Base-by-base conservation (phyloP, 176 grass and related monocot species). In the Aegilops umbellulata region DNA sequence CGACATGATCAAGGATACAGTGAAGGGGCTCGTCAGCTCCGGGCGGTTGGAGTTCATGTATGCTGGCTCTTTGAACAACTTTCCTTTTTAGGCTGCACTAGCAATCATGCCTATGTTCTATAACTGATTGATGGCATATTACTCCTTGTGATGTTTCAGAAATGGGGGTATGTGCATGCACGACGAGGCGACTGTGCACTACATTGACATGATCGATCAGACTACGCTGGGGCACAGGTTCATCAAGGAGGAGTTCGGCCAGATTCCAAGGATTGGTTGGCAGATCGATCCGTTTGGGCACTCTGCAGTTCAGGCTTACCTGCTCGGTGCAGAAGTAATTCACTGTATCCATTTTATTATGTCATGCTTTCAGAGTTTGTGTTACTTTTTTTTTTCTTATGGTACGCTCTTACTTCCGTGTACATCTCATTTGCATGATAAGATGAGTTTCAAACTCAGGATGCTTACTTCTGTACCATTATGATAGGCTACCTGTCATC, bases 151-250 rank as follows among this genome's bases (percentile, higher is more conserved):
- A 25, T 89, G 10, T 65, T 85, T 42, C 81, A 97, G 95, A 92
- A 97, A 97, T 79, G 95, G 92, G 19, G 95, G 95, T 64, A 93
- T 97, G 95, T 97, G 95, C 88, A 94, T 97, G 95, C 95, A 97
- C 10, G 95, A 97, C 30, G 95, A 97, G 62, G 95, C 92, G 4
- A 36, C 92, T 11, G 95, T 97, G 30, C 95, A 97, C 85, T 97
- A 94, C 79, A 94, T 97, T 69, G 95, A 97, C 93, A 97, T 97
- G 95, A 97, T 97, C 42, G 95, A 97, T 74, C 92, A 94, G 74
- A 97, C 95, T 73, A 97, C 95, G 16, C 90, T 97, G 22, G 95
- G 95, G 7, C 95, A 97, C 62, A 89, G 51, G 76, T 97, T 88
- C 77, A 88, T 97, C 61, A 97, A 94, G 82, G 84, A 97, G 31